These are phyloP conservation scores for Penicillium occitanis DNA, from an alignment of 2,329 filamentous ascomycete species.

Conservation along the genomic window DNA sequence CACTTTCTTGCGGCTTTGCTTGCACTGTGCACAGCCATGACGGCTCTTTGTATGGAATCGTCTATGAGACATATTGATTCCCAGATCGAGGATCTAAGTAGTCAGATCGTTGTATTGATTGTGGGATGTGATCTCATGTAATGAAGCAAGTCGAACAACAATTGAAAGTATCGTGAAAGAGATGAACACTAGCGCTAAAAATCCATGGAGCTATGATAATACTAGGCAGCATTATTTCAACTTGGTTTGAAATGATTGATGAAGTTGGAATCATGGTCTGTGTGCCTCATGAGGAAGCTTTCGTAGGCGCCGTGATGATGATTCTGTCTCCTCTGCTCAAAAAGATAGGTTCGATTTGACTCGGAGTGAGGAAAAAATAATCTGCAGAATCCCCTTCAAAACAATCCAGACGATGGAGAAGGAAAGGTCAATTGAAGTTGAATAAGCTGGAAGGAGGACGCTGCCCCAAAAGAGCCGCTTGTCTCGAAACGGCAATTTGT, in stretches of 20 bases:
- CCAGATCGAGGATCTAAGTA: background rate
- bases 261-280: background rate
- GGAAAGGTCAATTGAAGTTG: background rate
- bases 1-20: conserved; percentile 21
- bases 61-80: conserved; percentile 14
- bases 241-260: background rate
- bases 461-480: background rate
- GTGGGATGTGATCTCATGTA: background rate
- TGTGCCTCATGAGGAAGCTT: background rate
- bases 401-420: background rate
- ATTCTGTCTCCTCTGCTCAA: background rate
- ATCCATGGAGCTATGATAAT: background rate
- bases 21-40: conserved; percentile 18
- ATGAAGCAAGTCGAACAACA: background rate
- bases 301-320: too few species aligned
- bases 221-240: background rate
- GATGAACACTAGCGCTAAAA: background rate
- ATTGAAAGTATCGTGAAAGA: background rate
- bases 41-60: conserved; percentile 20
- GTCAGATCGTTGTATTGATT: background rate
- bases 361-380: background rate
- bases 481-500: background rate
- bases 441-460: background rate
- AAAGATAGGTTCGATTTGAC: too few species aligned
- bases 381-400: background rate